These are phyloP conservation scores for Iris pallida DNA, from an alignment of 116 monocot species.

Conservation along the genomic window DNA sequence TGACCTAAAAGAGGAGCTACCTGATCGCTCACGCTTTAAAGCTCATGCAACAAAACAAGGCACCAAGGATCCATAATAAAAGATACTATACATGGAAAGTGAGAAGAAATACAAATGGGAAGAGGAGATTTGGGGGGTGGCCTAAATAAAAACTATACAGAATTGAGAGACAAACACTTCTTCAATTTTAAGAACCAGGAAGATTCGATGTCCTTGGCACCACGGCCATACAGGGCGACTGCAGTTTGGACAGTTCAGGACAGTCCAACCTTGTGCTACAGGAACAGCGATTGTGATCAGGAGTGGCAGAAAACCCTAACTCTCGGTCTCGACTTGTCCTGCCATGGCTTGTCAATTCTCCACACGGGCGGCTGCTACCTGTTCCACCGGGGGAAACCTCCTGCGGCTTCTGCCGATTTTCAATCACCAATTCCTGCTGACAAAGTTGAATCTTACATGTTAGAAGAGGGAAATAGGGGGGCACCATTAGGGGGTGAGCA, in stretches of 20 bases:
- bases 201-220: conserved; percentile 9
- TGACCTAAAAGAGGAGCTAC: too few relatives aligned
- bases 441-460: neutral
- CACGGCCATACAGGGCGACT: conserved; percentile 5
- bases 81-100: too few relatives aligned
- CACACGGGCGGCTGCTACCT: neutral
- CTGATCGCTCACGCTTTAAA: too few relatives aligned
- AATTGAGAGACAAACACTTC: too few relatives aligned
- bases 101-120: too few relatives aligned
- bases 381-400: neutral
- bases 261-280: neutral
- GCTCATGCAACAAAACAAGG: too few relatives aligned
- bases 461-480: neutral
- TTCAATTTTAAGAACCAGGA: conserved; percentile 12
- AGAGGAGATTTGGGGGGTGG: too few relatives aligned
- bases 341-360: neutral
- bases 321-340: neutral
- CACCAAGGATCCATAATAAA: too few relatives aligned
- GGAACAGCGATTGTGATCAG: neutral
- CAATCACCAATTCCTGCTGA: neutral
- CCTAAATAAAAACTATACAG: too few relatives aligned
- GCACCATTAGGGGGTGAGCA: too few relatives aligned
- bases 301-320: neutral
- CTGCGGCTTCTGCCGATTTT: neutral
- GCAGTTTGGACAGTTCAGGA: conserved; percentile 3